Percentiles rank a stretch among this genome's conserved stretches.
Evolutionary conservation across 75 land plant genomes (phyloP).

Genomic region (Azolla pinnata): DNA sequence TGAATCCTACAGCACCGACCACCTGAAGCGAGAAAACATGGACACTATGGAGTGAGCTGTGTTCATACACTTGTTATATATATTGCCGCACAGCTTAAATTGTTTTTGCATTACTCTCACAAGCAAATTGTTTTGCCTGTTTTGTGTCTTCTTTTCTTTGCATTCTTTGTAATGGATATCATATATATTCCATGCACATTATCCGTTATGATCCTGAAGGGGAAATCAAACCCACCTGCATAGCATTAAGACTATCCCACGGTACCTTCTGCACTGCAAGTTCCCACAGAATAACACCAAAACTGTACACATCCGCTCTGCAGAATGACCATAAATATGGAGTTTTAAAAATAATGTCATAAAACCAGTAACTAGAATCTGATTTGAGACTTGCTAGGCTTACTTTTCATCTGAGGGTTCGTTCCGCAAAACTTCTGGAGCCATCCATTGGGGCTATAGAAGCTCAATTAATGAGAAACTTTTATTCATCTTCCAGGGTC

Average conservation of each 20-base stretch:
- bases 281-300: constrained; percentile 9
- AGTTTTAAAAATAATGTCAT: no score
- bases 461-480: no score
- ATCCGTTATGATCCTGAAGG: background rate
- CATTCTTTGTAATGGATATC: background rate
- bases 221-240: constrained; percentile 1
- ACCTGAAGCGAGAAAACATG: constrained; percentile 55
- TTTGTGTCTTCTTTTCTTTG: background rate
- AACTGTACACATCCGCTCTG: constrained; percentile 20
- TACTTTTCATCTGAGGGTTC: constrained; percentile 68
- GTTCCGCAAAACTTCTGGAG: constrained; percentile 61
- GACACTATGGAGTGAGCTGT: no score
- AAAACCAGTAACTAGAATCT: background rate
- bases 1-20: constrained; percentile 83
- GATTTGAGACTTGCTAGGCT: background rate
- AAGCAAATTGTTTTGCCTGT: no score
- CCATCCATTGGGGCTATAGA: constrained; percentile 77
- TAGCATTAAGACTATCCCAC: background rate
- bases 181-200: background rate
- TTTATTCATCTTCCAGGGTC: no score
- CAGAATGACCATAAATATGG: no score
- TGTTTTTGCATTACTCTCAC: no score
- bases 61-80: no score
- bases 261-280: background rate
- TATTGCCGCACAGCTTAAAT: no score